A percentile compares a stretch with the other conserved stretches of the same genome.
Conservation (phyloP, 2,329 filamentous ascomycete genomes). For the Xylaria sp. region DNA sequence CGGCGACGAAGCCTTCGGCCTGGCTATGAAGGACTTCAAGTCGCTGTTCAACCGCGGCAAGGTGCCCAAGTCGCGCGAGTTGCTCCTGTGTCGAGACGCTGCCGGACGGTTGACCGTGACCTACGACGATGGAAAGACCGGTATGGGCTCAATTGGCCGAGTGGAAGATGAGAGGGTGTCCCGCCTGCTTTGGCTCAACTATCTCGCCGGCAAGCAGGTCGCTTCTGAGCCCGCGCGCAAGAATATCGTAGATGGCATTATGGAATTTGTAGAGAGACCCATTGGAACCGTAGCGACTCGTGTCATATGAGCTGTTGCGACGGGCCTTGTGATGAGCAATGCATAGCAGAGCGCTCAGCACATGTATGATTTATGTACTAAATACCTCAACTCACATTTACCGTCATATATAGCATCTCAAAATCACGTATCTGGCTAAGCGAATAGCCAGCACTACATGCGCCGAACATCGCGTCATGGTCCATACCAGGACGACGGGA, state of each 20-base stretch:
- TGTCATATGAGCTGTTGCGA: slow-evolving; percentile 55
- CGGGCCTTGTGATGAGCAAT: background rate
- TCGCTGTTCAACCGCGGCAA: slow-evolving; percentile 79
- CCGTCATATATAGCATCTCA: background rate
- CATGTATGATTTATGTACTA: slow-evolving; percentile 24
- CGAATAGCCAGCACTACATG: background rate
- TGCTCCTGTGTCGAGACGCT: slow-evolving; percentile 73
- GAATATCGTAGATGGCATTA: slow-evolving; percentile 84
- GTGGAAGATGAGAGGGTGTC: slow-evolving; percentile 82
- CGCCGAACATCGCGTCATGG: no score
- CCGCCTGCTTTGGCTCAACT: slow-evolving; percentile 85
- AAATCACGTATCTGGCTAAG: background rate
- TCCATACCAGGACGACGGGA: no score
- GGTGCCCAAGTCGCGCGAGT: slow-evolving; percentile 78
- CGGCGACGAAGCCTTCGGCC: slow-evolving; percentile 77
- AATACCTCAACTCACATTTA: slow-evolving; percentile 22
- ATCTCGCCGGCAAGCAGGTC: slow-evolving; percentile 84
- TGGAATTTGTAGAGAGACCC: slow-evolving; percentile 86
- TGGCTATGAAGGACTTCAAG: slow-evolving; percentile 79
- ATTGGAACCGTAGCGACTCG: slow-evolving; percentile 85
- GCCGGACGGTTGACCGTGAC: slow-evolving; percentile 70
- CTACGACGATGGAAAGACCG: slow-evolving; percentile 62
- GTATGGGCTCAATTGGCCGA: slow-evolving; percentile 66
- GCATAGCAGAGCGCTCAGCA: slow-evolving; percentile 8
- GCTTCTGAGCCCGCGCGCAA: slow-evolving; percentile 81